Evolutionary conservation across 306 rosid species (phyloP).

Genomic region (Pyrus pyrifolia): DNA sequence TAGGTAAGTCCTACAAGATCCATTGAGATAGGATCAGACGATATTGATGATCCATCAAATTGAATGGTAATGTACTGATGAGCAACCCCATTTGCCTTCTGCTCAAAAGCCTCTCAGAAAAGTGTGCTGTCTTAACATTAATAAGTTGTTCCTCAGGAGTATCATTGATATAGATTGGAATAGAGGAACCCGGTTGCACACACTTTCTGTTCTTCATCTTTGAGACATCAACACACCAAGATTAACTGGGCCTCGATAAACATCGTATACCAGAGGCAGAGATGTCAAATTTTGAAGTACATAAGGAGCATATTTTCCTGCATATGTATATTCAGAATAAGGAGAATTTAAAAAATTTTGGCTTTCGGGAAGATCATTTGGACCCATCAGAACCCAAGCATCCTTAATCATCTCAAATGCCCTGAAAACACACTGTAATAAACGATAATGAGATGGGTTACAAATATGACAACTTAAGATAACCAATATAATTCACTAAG

Average conservation of each 20-base stretch:
- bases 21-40: conserved; percentile 84
- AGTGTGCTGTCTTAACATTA: conserved; percentile 53
- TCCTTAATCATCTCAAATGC: conserved; percentile 60
- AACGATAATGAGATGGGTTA: neutral
- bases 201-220: conserved; percentile 36
- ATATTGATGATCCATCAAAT: conserved; percentile 76
- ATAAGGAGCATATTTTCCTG: conserved; percentile 75
- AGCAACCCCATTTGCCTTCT: conserved; percentile 49
- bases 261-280: conserved; percentile 54
- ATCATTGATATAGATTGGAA: conserved; percentile 68
- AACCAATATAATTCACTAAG: neutral
- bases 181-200: conserved; percentile 69
- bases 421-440: conserved; percentile 71
- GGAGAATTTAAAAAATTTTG: conserved; percentile 36
- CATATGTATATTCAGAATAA: conserved; percentile 34
- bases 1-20: conserved; percentile 84
- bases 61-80: conserved; percentile 75
- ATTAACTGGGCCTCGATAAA: conserved; percentile 44
- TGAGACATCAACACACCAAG: conserved; percentile 32
- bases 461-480: neutral
- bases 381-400: conserved; percentile 42
- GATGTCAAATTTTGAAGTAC: conserved; percentile 85
- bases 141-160: conserved; percentile 53
- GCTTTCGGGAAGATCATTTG: conserved; percentile 39
- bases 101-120: conserved; percentile 61